Base-by-base conservation (phyloP, 768 basidiomycete genomes). In the Omphalotus guepiniiformis region DNA sequence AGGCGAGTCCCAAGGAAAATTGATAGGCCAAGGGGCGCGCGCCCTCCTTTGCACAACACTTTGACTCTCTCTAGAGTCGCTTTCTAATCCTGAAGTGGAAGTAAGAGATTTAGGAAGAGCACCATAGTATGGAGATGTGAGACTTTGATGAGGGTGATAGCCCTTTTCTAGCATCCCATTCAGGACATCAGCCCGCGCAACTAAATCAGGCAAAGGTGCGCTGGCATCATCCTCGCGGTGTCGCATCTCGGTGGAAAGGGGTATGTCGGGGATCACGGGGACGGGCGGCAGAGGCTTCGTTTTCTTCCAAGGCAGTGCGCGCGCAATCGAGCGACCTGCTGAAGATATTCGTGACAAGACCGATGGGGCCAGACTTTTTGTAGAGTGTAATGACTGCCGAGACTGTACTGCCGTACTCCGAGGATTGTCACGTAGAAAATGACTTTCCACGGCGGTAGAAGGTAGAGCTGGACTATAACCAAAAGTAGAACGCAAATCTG, bases 201-300 rank as follows among this genome's bases (percentile, higher is more conserved):
- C 70, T 6, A 82, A 70, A 25, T 78, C 70, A 1, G 76, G 76
- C n/a, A 82, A 67, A 29, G 77, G 71, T 6, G 73, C 62, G 38
- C 63, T 57, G 30, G 74, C 70, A 39, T 83, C 82, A 37, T 59
- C 62, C 48, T 65, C 69, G 37, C 67, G 66, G 52, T 72, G 64
- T 29, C 69, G 70, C 44, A 59, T 62, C 50, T 76, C 75, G 11
- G 59, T 58, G 2, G 68, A 60, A 27, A 78, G 54, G 6, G 76
- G 62, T 16, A 74, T 71, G 39, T 73, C 61, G 2, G 79, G 73
- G 12, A 79, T 69, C 16, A 62, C 64, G 13, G 82, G 83, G 21
- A 84, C 69, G 1, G 79, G 81, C 6, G 83, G 82, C 13, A 84
- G 62, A 3, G 80, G 79, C 57, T 83, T 82, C 21, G 58, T 53